phyloP scores from a whole-genome alignment of 805 yeast genomes.

The Saccharomycopsis amapae region DNA sequence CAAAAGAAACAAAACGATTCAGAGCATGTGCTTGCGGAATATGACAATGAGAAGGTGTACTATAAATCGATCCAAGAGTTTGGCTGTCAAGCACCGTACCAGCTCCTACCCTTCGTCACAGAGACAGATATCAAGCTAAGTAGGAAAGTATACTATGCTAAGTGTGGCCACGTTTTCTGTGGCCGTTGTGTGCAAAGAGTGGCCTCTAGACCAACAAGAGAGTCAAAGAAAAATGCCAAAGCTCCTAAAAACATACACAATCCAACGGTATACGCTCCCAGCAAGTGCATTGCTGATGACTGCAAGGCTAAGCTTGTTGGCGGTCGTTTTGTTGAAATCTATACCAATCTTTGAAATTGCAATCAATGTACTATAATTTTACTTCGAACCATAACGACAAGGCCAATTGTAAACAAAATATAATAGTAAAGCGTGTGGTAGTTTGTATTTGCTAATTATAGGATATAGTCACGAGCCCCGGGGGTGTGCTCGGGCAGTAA shows the following conservation, averaged over 20 bases:
- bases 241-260: conserved; percentile 14
- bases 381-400: no score
- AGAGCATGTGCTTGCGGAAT: conserved; percentile 5
- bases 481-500: no score
- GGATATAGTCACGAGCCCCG: no score
- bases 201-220: conserved; percentile 10
- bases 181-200: conserved; percentile 72
- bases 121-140: conserved; percentile 54
- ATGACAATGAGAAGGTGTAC: conserved; percentile 11
- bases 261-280: conserved; percentile 21
- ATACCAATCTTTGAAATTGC: no score
- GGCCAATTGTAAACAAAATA: no score
- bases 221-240: conserved; percentile 2
- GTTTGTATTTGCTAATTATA: no score
- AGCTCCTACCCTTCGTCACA: conserved; percentile 42
- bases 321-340: conserved; percentile 1
- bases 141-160: conserved; percentile 54
- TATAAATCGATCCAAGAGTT: conserved; percentile 7
- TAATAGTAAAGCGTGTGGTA: no score
- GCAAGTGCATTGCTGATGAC: conserved; percentile 17
- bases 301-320: conserved; percentile 12
- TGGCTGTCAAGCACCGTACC: conserved; percentile 58
- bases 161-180: conserved; percentile 82
- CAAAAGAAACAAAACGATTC: conserved; percentile 23
- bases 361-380: no score